These are phyloP conservation scores for Gossypium rotundifolium DNA, from an alignment of 345 rosid genomes.

Conservation along the genomic window DNA sequence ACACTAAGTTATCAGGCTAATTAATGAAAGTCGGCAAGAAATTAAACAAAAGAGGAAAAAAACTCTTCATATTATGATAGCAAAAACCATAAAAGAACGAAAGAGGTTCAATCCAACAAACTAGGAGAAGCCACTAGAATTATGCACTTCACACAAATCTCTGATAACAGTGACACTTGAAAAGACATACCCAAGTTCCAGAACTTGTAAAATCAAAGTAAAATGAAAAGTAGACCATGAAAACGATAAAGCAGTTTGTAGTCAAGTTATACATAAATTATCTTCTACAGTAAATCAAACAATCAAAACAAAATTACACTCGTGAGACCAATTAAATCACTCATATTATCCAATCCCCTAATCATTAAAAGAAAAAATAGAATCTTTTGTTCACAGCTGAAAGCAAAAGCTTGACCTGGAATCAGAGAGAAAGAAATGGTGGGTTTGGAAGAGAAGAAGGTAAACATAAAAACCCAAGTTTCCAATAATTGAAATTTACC, in stretches of 20 bases:
- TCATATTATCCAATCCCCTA: neutral
- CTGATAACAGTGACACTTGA: neutral
- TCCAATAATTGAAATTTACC: neutral
- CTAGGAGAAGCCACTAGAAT: neutral
- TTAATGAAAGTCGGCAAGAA: neutral
- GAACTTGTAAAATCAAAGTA: neutral
- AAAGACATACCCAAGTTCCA: neutral
- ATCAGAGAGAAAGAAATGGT: neutral
- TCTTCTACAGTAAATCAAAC: neutral
- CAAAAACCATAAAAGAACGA: neutral
- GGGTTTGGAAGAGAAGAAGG: neutral
- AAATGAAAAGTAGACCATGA: neutral
- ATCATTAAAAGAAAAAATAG: neutral
- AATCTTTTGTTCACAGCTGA: neutral
- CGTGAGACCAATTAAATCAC: neutral
- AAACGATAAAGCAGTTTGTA: neutral
- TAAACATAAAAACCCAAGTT: neutral
- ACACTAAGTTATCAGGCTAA: neutral
- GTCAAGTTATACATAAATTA: neutral
- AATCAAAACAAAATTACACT: neutral
- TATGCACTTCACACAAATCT: neutral
- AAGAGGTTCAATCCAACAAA: neutral
- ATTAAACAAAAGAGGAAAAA: neutral
- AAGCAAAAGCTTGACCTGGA: neutral
- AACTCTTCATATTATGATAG: neutral